Conservation (phyloP, 768 basidiomycete genomes). For the Amanita pseudoporphyria region DNA sequence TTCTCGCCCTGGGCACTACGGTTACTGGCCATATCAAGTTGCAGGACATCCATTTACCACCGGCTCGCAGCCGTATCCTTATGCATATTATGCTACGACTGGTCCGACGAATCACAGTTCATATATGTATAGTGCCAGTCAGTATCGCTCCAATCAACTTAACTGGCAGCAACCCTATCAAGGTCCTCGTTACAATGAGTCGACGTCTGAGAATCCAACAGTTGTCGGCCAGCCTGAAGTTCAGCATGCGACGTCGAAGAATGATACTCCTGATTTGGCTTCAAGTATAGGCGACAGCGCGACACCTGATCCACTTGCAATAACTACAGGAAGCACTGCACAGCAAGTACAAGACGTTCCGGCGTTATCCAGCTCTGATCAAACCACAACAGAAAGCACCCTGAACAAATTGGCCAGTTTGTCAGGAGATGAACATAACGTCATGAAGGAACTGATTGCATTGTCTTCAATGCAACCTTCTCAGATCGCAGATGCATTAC, state of each 20-base stretch:
- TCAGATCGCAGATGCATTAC: slow-evolving; percentile 28
- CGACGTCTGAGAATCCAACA: slow-evolving; percentile 6
- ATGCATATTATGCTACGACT: slow-evolving; percentile 11
- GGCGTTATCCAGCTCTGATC: not conserved
- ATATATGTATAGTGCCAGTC: slow-evolving; percentile 9
- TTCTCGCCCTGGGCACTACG: slow-evolving; percentile 20
- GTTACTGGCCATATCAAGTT: slow-evolving; percentile 26
- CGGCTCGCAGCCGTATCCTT: slow-evolving; percentile 17
- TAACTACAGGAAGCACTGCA: not conserved
- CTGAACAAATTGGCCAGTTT: not conserved
- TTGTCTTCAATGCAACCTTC: slow-evolving; percentile 24
- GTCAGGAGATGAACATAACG: not conserved
- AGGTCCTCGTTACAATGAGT: slow-evolving; percentile 9
- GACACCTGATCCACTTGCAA: not conserved
- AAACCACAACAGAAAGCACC: not conserved
- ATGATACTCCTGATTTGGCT: too few relatives aligned
- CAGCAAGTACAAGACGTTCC: not conserved
- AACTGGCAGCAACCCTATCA: slow-evolving; percentile 16
- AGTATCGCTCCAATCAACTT: slow-evolving; percentile 9
- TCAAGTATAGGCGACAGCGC: not conserved
- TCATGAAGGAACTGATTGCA: slow-evolving; percentile 6
- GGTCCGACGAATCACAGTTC: slow-evolving; percentile 9
- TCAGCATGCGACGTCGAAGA: not conserved
- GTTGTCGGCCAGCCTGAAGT: not conserved
- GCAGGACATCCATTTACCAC: slow-evolving; percentile 7